These are phyloP conservation scores for Microstroma glucosiphilum DNA, from an alignment of 1,284 basidiomycete genomes.

Conservation along the genomic window DNA sequence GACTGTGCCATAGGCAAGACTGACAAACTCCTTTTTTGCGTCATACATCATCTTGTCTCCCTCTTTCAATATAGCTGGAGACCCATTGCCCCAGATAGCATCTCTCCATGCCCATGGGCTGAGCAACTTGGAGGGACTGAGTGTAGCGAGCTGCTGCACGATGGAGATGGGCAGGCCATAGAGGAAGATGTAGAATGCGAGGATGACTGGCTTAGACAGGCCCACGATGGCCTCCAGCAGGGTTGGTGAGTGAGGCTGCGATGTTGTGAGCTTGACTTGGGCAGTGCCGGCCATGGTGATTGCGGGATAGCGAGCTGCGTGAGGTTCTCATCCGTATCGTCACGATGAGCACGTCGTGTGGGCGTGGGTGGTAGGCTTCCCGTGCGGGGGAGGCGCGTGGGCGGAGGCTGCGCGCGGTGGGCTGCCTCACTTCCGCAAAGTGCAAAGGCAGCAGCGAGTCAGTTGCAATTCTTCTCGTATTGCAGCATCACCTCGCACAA, in stretches of 20 bases:
- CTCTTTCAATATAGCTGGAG: conserved; percentile 14
- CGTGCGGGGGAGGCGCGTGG: too few relatives aligned
- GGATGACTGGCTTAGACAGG: not conserved
- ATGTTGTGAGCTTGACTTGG: not conserved
- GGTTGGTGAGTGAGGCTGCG: not conserved
- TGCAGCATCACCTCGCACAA: too few relatives aligned
- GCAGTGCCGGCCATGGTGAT: not conserved
- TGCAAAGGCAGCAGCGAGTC: too few relatives aligned
- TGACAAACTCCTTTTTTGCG: conserved; percentile 21
- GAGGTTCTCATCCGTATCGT: not conserved
- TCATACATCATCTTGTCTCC: conserved; percentile 17
- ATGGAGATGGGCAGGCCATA: not conserved
- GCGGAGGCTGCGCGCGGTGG: too few relatives aligned
- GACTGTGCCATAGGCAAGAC: conserved; percentile 22
- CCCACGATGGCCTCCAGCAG: not conserved
- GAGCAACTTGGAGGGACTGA: not conserved
- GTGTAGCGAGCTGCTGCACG: not conserved
- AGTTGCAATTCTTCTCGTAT: too few relatives aligned
- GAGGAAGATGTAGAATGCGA: not conserved
- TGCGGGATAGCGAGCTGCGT: not conserved
- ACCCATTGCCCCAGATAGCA: conserved; percentile 21
- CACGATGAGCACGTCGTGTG: too few relatives aligned
- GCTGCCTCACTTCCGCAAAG: too few relatives aligned
- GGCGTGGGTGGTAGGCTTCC: too few relatives aligned
- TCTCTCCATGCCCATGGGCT: conserved; percentile 9